phyloP scores from a whole-genome alignment of 306 rosid species.

The Sophora flavescens region DNA sequence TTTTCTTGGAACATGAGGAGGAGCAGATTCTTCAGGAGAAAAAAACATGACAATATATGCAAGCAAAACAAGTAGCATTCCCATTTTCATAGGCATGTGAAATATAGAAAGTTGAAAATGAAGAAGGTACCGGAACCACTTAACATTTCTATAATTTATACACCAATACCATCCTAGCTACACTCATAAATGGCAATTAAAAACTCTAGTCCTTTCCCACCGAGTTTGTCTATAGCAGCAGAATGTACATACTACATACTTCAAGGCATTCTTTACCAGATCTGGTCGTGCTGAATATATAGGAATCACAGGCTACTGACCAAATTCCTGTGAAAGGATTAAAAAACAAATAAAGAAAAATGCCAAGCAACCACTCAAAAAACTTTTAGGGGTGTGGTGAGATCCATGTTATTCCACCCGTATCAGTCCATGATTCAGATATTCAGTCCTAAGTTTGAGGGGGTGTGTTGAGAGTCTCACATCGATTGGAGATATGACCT shows the following conservation, averaged over 20 bases:
- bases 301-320: slow-evolving; percentile 56
- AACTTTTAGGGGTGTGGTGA: no score
- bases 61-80: background rate
- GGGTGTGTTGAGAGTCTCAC: no score
- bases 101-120: slow-evolving; percentile 12
- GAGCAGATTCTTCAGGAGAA: background rate
- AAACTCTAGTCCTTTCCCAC: slow-evolving; percentile 59
- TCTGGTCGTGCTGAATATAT: slow-evolving; percentile 55
- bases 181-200: slow-evolving; percentile 49
- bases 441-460: no score
- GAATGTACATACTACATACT: slow-evolving; percentile 45
- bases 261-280: slow-evolving; percentile 60
- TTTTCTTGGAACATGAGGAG: background rate
- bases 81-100: background rate
- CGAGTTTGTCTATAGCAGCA: slow-evolving; percentile 51
- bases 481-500: no score
- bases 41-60: background rate
- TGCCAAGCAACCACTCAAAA: no score
- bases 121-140: slow-evolving; percentile 12
- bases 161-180: slow-evolving; percentile 1
- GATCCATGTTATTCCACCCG: no score
- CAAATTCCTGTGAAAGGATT: slow-evolving; percentile 48
- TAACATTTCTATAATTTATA: background rate
- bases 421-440: no score
- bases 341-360: slow-evolving; percentile 1